phyloP scores from a whole-genome alignment of 148 eudicot genomes.

The Spergularia marina region DNA sequence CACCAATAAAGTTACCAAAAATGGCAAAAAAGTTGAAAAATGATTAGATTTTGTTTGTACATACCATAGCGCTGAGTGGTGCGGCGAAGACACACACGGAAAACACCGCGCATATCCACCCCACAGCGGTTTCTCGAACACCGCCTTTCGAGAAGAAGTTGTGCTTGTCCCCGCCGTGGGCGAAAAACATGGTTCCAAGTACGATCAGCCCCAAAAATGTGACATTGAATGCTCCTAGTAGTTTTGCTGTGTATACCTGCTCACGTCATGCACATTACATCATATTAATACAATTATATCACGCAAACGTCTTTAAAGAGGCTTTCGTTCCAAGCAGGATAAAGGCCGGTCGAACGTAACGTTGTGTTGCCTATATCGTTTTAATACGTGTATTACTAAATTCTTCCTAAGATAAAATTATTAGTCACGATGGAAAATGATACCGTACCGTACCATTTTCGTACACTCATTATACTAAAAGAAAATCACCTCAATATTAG shows the following conservation, averaged over 20 bases:
- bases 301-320: too few species aligned
- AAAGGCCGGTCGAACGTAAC: too few species aligned
- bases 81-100: slow-evolving; percentile 70
- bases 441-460: neutral
- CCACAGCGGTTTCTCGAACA: slow-evolving; percentile 45
- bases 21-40: neutral
- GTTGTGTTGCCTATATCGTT: too few species aligned
- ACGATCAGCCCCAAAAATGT: slow-evolving; percentile 41
- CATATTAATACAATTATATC: too few species aligned
- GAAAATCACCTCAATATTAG: too few species aligned
- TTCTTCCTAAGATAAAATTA: too few species aligned
- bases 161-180: slow-evolving; percentile 31
- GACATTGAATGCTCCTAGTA: slow-evolving; percentile 48
- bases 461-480: too few species aligned
- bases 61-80: slow-evolving; percentile 77
- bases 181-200: slow-evolving; percentile 29
- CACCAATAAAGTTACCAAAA: neutral
- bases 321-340: too few species aligned
- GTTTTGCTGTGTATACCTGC: slow-evolving; percentile 47
- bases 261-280: neutral
- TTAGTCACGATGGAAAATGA: neutral
- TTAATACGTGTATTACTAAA: too few species aligned
- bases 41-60: neutral
- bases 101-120: slow-evolving; percentile 79
- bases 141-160: slow-evolving; percentile 28